These are phyloP conservation scores for Eucalyptus curtisii DNA, from an alignment of 345 rosid genomes.

Conservation along the genomic window DNA sequence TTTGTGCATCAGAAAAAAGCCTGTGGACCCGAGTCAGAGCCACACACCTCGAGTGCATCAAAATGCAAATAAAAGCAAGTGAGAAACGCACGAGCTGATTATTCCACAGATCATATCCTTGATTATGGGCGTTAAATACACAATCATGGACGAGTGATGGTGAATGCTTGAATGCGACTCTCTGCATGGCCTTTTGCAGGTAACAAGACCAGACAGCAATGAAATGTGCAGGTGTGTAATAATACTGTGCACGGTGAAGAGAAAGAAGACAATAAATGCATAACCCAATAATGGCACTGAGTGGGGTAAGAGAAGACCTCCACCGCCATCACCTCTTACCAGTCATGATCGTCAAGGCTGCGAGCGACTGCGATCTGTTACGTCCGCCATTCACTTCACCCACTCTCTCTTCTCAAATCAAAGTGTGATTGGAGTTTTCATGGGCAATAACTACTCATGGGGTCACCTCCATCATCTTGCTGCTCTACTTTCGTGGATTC, in stretches of 20 bases:
- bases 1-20: neutral
- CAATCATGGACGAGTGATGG: neutral
- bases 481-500: neutral
- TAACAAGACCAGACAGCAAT: neutral
- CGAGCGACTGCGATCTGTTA: neutral
- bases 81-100: neutral
- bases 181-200: neutral
- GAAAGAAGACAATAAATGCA: neutral
- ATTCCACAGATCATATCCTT: neutral
- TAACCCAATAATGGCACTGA: neutral
- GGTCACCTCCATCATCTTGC: neutral
- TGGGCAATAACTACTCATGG: neutral
- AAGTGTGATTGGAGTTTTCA: neutral
- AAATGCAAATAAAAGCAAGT: neutral
- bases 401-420: neutral
- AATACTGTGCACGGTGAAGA: neutral
- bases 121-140: neutral
- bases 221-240: neutral
- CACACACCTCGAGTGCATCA: neutral
- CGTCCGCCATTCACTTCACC: neutral
- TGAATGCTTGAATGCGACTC: neutral
- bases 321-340: neutral
- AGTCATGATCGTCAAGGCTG: neutral
- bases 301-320: neutral
- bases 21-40: neutral